A percentile compares a stretch with the other conserved stretches of the same genome.
Evolutionary conservation across 208 protist species (phyloP).

Genomic region (Leptomonas seymouri): DNA sequence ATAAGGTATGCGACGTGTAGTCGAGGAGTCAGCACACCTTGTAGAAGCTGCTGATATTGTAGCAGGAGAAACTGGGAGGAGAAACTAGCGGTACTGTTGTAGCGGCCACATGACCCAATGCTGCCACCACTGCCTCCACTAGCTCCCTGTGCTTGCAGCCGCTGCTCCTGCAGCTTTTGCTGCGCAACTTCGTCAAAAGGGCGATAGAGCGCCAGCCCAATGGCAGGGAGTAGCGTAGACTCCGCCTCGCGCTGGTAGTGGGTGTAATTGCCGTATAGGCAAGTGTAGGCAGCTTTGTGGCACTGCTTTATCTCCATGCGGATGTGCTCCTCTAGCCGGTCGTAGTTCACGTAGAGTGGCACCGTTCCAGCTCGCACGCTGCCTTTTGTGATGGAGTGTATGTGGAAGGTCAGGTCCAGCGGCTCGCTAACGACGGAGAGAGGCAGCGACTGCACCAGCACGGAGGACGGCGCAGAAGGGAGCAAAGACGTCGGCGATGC

Average conservation of each 20-base stretch:
- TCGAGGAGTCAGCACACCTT: conserved; percentile 19
- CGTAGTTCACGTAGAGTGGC: conserved; percentile 43
- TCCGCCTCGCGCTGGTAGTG: conserved; percentile 40
- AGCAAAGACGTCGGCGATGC: neutral
- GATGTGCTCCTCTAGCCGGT: conserved; percentile 45
- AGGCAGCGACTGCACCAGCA: conserved; percentile 20
- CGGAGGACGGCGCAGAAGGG: neutral
- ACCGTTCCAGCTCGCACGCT: conserved; percentile 34
- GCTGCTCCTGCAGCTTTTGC: conserved; percentile 26
- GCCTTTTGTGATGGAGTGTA: conserved; percentile 39
- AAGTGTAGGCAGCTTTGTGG: conserved; percentile 59
- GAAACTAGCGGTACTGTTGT: conserved; percentile 6
- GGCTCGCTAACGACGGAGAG: conserved; percentile 32
- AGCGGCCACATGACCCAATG: neutral
- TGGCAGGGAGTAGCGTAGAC: conserved; percentile 31
- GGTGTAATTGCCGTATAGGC: conserved; percentile 48
- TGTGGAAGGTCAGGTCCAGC: conserved; percentile 47
- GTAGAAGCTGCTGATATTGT: conserved; percentile 48
- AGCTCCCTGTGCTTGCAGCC: conserved; percentile 10
- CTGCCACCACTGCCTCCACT: neutral
- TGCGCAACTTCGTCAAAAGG: conserved; percentile 41
- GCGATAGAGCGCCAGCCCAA: conserved; percentile 46
- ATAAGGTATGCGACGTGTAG: conserved; percentile 39
- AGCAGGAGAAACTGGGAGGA: conserved; percentile 36
- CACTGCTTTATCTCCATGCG: conserved; percentile 45